These are phyloP conservation scores for Nemania bipapillata DNA, from an alignment of 2,329 filamentous ascomycete genomes.

Conservation along the genomic window DNA sequence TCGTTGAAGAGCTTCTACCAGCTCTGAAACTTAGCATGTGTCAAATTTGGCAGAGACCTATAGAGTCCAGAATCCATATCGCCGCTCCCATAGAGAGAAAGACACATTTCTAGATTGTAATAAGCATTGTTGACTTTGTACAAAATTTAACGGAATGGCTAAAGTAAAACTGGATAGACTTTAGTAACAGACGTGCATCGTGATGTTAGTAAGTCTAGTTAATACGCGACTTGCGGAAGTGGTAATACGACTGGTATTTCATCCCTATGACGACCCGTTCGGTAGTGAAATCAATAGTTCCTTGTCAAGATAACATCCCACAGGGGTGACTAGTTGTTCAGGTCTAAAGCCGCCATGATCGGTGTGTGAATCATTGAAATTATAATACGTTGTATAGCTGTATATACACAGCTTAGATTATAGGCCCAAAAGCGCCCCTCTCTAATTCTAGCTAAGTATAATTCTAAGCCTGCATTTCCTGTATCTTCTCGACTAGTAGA, in stretches of 20 bases:
- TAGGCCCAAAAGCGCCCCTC: neutral
- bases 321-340: neutral
- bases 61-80: neutral
- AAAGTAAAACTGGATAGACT: too few relatives aligned
- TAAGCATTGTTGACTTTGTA: too few relatives aligned
- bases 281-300: neutral
- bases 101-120: neutral
- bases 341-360: neutral
- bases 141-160: too few relatives aligned
- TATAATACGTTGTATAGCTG: neutral
- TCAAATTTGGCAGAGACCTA: neutral
- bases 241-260: neutral
- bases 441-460: constrained; percentile 28
- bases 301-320: neutral
- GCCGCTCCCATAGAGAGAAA: neutral
- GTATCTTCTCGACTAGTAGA: constrained; percentile 36
- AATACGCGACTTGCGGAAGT: too few relatives aligned
- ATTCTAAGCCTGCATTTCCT: constrained; percentile 33
- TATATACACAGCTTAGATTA: neutral
- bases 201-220: too few relatives aligned
- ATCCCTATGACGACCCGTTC: neutral
- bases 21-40: neutral
- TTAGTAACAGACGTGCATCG: too few relatives aligned
- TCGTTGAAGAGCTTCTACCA: neutral
- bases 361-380: neutral